Evolutionary conservation across 192 early-diverging fungal species (phyloP).

Genomic region (Polychytrium aggregatum): DNA sequence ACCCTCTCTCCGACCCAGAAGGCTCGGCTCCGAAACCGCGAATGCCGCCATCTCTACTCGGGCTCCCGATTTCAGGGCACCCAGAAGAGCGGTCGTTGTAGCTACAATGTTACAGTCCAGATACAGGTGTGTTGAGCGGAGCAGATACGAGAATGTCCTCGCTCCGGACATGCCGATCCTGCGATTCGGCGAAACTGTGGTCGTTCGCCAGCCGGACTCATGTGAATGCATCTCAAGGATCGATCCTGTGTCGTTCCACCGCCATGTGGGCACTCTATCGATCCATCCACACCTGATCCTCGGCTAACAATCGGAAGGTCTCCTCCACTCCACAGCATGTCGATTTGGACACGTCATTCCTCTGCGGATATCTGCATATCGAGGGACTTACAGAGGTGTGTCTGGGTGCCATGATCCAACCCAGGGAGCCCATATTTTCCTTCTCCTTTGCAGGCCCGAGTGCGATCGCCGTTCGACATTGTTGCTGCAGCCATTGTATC

Average conservation of each 20-base stretch:
- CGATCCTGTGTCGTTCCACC: not conserved
- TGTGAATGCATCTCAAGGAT: not conserved
- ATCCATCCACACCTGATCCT: not conserved
- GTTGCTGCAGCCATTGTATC: not conserved
- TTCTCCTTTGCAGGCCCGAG: too few species aligned
- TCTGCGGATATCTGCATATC: conserved; percentile 77
- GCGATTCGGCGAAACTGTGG: not conserved
- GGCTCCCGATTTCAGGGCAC: conserved; percentile 55
- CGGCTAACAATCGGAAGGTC: not conserved
- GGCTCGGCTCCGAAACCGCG: conserved; percentile 10
- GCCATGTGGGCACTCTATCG: not conserved
- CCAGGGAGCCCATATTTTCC: too few species aligned
- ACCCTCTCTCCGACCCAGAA: too few species aligned
- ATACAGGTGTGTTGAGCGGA: conserved; percentile 49
- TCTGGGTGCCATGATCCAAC: too few species aligned
- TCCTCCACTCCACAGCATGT: conserved; percentile 28
- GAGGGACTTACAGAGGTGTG: conserved; percentile 56
- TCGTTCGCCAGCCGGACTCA: not conserved
- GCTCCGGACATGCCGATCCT: not conserved
- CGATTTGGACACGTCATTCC: conserved; percentile 53
- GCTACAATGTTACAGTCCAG: conserved; percentile 59
- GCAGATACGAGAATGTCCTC: not conserved
- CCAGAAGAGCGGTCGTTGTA: conserved; percentile 46
- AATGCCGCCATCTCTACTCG: conserved; percentile 35
- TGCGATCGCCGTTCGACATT: not conserved